Base-by-base conservation (phyloP, 345 rosid species). In the Arabidopsis suecica region DNA sequence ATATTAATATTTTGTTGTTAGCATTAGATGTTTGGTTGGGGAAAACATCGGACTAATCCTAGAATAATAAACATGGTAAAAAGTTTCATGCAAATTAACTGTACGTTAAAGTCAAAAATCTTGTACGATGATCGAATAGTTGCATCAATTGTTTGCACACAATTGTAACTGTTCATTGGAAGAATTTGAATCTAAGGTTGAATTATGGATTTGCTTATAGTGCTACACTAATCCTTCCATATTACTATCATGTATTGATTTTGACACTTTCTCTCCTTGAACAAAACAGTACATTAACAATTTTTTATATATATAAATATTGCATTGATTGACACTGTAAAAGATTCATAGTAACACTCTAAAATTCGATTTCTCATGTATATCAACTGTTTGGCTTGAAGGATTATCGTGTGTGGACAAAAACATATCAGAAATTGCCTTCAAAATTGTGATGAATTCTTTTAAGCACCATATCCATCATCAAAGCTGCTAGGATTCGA, bases 341-440 rank as follows among this genome's bases (percentile, higher is more conserved):
- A 3, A 28, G 32, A 28, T 28, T 28, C 2, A 28, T 28, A 3
- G 25, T 14, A 34, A 10, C 32, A 13, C 74, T 45, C 36, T 22
- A 54, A n/a, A 37, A 48, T 61, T 48, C 6, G 36, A 60, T 36
- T 71, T 36, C 49, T 60, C n/a, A 71, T 60, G 16, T 20, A 2
- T 22, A 41, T 22, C 33, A 61, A 41, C 36, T 18, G 5, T 33
- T 42, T 48, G 25, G 22, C n/a, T 67, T 23, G 38, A 54, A 23
- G 7, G n/a, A 57, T 45, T 60, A 28, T 3, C 48, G 11, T 22
- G 16, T 44, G 37, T 45, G 16, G 23, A 22, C 23, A 20, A 33
- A 30, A 33, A 36, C 45, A 70, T 8, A 42, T 57, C 22, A 44
- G 18, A 57, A 58, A 3, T 22, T 20, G 22, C 33, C 33, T 57